phyloP scores from a whole-genome alignment of 1,284 basidiomycete species.

The Rhodotorula sp. region DNA sequence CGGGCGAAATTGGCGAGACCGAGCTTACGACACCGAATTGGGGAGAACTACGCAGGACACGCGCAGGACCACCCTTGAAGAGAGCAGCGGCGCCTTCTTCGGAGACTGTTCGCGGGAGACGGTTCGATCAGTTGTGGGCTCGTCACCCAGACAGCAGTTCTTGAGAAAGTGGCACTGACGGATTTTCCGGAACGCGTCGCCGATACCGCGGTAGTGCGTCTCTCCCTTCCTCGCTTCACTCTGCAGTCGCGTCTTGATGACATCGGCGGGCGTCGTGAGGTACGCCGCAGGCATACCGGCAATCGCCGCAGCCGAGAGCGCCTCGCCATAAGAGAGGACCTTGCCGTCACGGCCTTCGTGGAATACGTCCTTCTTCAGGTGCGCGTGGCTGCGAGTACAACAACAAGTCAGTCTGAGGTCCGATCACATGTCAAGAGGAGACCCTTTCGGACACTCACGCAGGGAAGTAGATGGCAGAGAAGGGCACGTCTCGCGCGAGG shows the following conservation, averaged over 20 bases:
- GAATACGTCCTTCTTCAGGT: slow-evolving; percentile 83
- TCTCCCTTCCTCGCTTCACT: slow-evolving; percentile 92
- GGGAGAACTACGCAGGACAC: slow-evolving; percentile 70
- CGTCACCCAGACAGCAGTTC: background rate
- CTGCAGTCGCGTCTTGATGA: slow-evolving; percentile 97
- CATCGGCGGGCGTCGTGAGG: slow-evolving; percentile 62
- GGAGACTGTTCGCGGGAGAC: slow-evolving; percentile 31
- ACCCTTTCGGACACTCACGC: slow-evolving; percentile 49
- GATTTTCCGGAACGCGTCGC: slow-evolving; percentile 87
- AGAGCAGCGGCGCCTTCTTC: slow-evolving; percentile 86
- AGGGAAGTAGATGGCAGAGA: slow-evolving; percentile 60
- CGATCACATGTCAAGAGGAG: no score
- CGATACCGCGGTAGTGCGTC: slow-evolving; percentile 85
- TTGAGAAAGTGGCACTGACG: slow-evolving; percentile 54
- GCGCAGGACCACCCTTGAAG: slow-evolving; percentile 93
- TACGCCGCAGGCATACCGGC: slow-evolving; percentile 83
- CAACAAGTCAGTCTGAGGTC: background rate
- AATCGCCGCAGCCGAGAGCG: slow-evolving; percentile 73
- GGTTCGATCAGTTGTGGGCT: background rate
- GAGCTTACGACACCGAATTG: slow-evolving; percentile 44
- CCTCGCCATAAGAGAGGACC: slow-evolving; percentile 85
- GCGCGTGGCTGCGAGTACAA: slow-evolving; percentile 39
- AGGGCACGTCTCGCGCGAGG: slow-evolving; percentile 84
- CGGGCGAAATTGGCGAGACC: slow-evolving; percentile 41
- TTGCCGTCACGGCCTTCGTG: slow-evolving; percentile 94